Percentiles rank a stretch among this genome's conserved stretches.
These are phyloP conservation scores for Durotheca rogersii DNA, from an alignment of 495 filamentous ascomycete species.

Conservation along the genomic window DNA sequence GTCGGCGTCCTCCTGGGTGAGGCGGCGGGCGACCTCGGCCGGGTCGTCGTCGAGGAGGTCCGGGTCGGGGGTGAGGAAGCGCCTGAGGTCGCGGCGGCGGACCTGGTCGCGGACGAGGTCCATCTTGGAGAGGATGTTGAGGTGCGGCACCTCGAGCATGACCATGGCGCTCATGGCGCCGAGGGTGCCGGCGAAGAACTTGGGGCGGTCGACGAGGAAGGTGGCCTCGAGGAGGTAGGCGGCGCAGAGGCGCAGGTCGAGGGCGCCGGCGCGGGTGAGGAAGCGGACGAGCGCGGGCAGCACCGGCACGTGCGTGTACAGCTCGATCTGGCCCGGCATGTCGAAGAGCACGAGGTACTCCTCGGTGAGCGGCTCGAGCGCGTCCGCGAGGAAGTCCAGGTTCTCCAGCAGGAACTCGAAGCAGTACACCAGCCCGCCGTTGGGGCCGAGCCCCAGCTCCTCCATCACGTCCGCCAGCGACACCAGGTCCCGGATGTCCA, in stretches of 20 bases:
- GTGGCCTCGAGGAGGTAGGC: conserved; percentile 93
- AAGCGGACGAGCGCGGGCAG: conserved; percentile 82
- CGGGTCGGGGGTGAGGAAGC: conserved; percentile 81
- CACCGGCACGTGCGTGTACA: conserved; percentile 95
- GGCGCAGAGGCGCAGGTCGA: conserved; percentile 91
- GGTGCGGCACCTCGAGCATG: conserved; percentile 92
- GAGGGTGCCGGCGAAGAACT: conserved; percentile 94
- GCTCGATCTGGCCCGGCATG: conserved; percentile 98
- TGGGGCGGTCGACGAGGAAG: conserved; percentile 90
- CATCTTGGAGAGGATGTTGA: conserved; percentile 93
- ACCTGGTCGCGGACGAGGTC: conserved; percentile 87
- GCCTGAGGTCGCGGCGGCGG: conserved; percentile 76
- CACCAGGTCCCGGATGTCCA: conserved; percentile 97
- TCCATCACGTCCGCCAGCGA: conserved; percentile 98
- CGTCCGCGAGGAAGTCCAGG: conserved; percentile 88
- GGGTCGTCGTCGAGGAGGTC: conserved; percentile 73
- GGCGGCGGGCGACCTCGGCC: conserved; percentile 47
- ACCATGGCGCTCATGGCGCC: conserved; percentile 98
- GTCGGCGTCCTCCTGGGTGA: conserved; percentile 41
- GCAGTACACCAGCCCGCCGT: conserved; percentile 95
- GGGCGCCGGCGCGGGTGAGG: conserved; percentile 71
- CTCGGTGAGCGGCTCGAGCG: conserved; percentile 82
- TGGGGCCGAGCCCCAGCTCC: conserved; percentile 88
- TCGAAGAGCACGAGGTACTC: conserved; percentile 97
- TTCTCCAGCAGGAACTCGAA: conserved; percentile 97